phyloP scores from a whole-genome alignment of 2,329 filamentous ascomycete genomes.

The Annulohypoxylon truncatum region DNA sequence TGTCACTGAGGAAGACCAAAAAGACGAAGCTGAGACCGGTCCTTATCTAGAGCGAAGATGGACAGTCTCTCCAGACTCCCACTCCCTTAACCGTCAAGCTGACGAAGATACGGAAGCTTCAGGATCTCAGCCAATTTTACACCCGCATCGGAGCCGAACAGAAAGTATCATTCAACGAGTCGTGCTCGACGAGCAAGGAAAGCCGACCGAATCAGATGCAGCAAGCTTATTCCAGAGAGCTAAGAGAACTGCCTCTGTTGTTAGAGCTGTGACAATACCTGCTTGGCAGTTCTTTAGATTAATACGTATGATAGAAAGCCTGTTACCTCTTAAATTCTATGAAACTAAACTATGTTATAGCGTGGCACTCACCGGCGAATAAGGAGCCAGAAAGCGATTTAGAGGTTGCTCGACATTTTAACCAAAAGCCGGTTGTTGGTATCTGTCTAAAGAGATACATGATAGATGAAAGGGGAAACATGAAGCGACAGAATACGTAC shows the following conservation, averaged over 20 bases:
- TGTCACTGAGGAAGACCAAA: conserved; percentile 45
- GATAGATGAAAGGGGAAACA: conserved; percentile 75
- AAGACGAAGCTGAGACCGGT: conserved; percentile 40
- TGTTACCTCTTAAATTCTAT: background rate
- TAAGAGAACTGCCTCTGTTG: conserved; percentile 61
- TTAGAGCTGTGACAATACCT: conserved; percentile 91
- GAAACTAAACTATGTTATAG: conserved; percentile 60
- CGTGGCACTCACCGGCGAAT: conserved; percentile 80
- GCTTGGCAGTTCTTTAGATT: conserved; percentile 98
- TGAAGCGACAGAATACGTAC: conserved; percentile 79
- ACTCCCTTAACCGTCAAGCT: conserved; percentile 25
- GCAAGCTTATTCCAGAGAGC: conserved; percentile 57
- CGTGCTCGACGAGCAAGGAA: conserved; percentile 63
- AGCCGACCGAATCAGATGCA: conserved; percentile 57
- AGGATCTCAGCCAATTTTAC: conserved; percentile 34
- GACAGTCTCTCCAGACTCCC: conserved; percentile 45
- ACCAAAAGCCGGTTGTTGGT: conserved; percentile 85
- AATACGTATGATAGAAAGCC: conserved; percentile 72
- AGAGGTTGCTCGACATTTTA: conserved; percentile 90
- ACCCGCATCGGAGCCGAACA: conserved; percentile 54
- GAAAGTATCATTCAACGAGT: conserved; percentile 72
- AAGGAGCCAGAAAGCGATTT: conserved; percentile 71
- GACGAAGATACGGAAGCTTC: conserved; percentile 32
- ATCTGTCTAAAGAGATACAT: conserved; percentile 94
- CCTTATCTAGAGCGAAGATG: conserved; percentile 51